Conservation (phyloP, 768 basidiomycete genomes). For the Boletus barrowsii region DNA sequence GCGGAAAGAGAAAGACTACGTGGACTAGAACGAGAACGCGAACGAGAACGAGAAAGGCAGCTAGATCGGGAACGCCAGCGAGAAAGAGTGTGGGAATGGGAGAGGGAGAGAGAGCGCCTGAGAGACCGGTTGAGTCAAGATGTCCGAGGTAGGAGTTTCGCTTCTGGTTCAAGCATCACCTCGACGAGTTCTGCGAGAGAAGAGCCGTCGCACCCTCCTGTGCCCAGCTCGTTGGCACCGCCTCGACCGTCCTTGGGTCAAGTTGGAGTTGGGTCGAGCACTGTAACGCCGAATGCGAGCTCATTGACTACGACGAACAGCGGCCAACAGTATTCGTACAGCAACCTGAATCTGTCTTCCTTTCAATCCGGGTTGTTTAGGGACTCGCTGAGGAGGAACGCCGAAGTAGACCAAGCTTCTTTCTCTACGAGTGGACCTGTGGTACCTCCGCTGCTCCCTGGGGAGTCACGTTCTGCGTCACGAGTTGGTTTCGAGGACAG, state of each 20-base stretch:
- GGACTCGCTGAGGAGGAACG: slow-evolving; percentile 30
- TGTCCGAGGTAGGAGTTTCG: slow-evolving; percentile 13
- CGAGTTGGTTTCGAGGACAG: slow-evolving; percentile 22
- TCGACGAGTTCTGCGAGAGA: slow-evolving; percentile 21
- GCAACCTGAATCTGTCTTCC: slow-evolving; percentile 28
- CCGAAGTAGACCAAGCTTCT: slow-evolving; percentile 21
- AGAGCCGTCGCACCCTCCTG: slow-evolving; percentile 3
- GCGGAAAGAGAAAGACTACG: slow-evolving; percentile 10
- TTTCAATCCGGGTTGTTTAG: slow-evolving; percentile 33
- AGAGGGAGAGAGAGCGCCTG: slow-evolving; percentile 16
- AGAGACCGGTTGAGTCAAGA: slow-evolving; percentile 16
- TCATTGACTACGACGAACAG: slow-evolving; percentile 4
- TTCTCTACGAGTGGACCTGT: slow-evolving; percentile 8
- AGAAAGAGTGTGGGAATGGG: slow-evolving; percentile 21
- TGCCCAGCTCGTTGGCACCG: background rate
- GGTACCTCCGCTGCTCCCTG: background rate
- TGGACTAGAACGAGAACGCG: slow-evolving; percentile 1
- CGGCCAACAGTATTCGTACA: slow-evolving; percentile 26
- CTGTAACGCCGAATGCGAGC: background rate
- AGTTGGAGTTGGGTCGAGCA: background rate
- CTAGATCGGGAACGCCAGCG: slow-evolving; percentile 11
- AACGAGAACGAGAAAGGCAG: slow-evolving; percentile 9
- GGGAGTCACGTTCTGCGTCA: slow-evolving; percentile 13
- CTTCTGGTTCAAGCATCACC: slow-evolving; percentile 10
- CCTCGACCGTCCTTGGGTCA: slow-evolving; percentile 10